Base-by-base conservation (phyloP, 345 rosid genomes). In the Eucalyptus lansdowneana region DNA sequence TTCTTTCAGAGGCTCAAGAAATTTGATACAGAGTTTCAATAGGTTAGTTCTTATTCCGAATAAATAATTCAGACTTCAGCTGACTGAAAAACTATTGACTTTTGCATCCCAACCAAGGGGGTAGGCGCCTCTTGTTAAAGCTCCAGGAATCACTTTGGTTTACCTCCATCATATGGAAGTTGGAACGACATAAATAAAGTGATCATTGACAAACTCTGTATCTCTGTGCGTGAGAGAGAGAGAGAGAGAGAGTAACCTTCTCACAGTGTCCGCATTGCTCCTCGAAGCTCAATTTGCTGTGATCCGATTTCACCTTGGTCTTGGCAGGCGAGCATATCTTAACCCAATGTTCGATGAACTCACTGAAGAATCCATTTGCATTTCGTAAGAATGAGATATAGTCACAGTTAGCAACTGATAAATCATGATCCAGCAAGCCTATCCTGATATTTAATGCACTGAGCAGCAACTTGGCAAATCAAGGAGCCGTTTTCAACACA, bases 331-430 rank as follows among this genome's bases (percentile, higher is more conserved):
- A 89, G 88, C 99, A 94, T 69, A 98, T 97, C 72, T 93, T 91
- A 88, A 98, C 95, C 99, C 99, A 98, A 42, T 96, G 86, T 88
- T 96, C 99, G 44, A 98, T 97, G 91, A 98, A 98, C 10, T 98
- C 98, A 51, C 99, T 98, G 94, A 65, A 91, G 65, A 87, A 86
- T 50, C 49, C 54, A 86, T 50, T 42, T 45, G 85, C 29, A 31
- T 11, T 89, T 7, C 85, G 89, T 29, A 88, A 29, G 50, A 42
- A 24, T 89, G 22, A 76, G 62, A 7, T 13, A 56, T 54, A 49
- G 37, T 37, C 14, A 22, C 42, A 45, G 85, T 58, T 51, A 11
- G 54, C 86, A 24, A 29, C 49, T 34, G 53, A 24, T 16, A 62
- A 34, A 54, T 54, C 34, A 31, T 37, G 11, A 42, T 27, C 31